Evolutionary conservation across 2,329 filamentous ascomycete species (phyloP).

Genomic region (Paramyrothecium roridum): DNA sequence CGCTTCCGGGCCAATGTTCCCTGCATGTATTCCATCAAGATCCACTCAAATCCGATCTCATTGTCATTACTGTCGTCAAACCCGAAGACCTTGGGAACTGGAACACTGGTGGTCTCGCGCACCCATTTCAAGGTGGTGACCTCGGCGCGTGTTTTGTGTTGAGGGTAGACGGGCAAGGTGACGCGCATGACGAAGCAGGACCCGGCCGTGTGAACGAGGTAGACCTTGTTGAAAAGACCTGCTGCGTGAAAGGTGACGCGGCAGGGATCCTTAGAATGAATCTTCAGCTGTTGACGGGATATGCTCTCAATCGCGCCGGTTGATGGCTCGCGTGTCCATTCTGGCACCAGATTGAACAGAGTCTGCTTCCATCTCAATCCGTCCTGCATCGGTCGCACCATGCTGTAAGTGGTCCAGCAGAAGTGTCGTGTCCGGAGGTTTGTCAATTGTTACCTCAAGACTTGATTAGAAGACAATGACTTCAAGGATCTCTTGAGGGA

Average conservation of each 20-base stretch:
- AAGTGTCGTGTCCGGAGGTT: not conserved
- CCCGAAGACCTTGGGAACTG: slow-evolving; percentile 27
- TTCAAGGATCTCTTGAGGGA: too few relatives aligned
- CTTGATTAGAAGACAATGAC: too few relatives aligned
- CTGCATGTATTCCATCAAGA: slow-evolving; percentile 28
- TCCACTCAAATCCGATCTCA: slow-evolving; percentile 37
- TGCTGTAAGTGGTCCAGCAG: not conserved
- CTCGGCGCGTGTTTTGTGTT: slow-evolving; percentile 32
- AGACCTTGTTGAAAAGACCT: slow-evolving; percentile 18
- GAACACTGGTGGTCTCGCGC: slow-evolving; percentile 22
- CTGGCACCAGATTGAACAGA: slow-evolving; percentile 3
- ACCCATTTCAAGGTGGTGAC: slow-evolving; percentile 33
- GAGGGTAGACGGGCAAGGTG: slow-evolving; percentile 30
- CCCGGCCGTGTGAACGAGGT: slow-evolving; percentile 8
- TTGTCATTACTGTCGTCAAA: slow-evolving; percentile 28
- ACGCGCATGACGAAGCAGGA: slow-evolving; percentile 24
- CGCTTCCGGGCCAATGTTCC: slow-evolving; percentile 17
- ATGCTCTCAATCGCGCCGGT: slow-evolving; percentile 9
- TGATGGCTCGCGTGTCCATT: slow-evolving; percentile 11
- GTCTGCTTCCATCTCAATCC: slow-evolving; percentile 9
- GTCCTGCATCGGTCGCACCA: not conserved
- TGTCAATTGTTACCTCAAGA: too few relatives aligned
- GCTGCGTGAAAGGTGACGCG: slow-evolving; percentile 6
- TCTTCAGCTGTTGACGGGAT: slow-evolving; percentile 8
- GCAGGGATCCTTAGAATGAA: slow-evolving; percentile 7